Percentiles rank a stretch among this genome's conserved stretches.
Evolutionary conservation across 371 early-diverging fungal genomes (phyloP).

Genomic region (Phascolomyces articulosus): DNA sequence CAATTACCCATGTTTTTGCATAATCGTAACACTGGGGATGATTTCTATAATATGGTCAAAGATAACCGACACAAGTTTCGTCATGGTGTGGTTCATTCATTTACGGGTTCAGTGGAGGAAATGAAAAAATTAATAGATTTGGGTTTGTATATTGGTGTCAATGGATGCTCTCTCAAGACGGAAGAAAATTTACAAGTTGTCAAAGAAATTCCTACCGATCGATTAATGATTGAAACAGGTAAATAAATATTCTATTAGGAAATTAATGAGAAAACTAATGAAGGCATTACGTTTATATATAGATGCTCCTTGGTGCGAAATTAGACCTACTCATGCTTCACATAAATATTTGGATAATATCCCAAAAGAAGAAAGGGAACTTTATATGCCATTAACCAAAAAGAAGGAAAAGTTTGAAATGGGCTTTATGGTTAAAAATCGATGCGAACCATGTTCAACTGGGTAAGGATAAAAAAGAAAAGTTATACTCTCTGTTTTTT

Average conservation of each 20-base stretch:
- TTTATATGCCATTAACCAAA: slow-evolving; percentile 51
- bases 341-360: slow-evolving; percentile 54
- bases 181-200: slow-evolving; percentile 83
- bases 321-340: slow-evolving; percentile 89
- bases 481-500: neutral
- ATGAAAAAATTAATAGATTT: slow-evolving; percentile 69
- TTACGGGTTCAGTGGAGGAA: slow-evolving; percentile 86
- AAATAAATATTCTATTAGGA: no score
- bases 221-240: slow-evolving; percentile 92
- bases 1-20: slow-evolving; percentile 90
- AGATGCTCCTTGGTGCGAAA: slow-evolving; percentile 96
- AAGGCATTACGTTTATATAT: no score
- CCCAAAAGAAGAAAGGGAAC: slow-evolving; percentile 28
- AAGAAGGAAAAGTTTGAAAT: slow-evolving; percentile 79
- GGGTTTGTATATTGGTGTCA: slow-evolving; percentile 95
- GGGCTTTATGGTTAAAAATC: slow-evolving; percentile 78
- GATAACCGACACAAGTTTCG: slow-evolving; percentile 66
- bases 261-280: neutral
- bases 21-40: slow-evolving; percentile 79
- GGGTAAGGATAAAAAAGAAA: slow-evolving; percentile 46
- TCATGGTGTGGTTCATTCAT: slow-evolving; percentile 95
- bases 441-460: slow-evolving; percentile 87
- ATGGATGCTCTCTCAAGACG: slow-evolving; percentile 96
- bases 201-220: slow-evolving; percentile 80
- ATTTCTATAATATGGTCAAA: slow-evolving; percentile 57